Percentiles rank a stretch among this genome's conserved stretches.
These are phyloP conservation scores for Polychaeton citri DNA, from an alignment of 2,329 filamentous ascomycete genomes.

Conservation along the genomic window DNA sequence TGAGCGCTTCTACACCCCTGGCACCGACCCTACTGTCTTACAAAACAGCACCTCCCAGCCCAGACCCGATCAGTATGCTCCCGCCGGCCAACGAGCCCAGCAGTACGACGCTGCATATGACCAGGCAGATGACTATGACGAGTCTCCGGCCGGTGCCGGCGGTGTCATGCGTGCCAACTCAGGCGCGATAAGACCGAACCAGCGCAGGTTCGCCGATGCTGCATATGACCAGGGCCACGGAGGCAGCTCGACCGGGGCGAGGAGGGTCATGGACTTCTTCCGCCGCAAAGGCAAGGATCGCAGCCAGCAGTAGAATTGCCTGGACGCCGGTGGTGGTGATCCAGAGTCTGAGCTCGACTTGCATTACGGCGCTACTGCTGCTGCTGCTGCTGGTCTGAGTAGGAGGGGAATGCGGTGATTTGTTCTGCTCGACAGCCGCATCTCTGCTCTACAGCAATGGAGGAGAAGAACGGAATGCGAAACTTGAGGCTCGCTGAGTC, in stretches of 20 bases:
- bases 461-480: too few species aligned
- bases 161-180: too few species aligned
- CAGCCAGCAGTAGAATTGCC: slow-evolving; percentile 2
- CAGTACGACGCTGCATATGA: not conserved
- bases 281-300: slow-evolving; percentile 62
- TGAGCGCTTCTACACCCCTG: slow-evolving; percentile 20
- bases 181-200: slow-evolving; percentile 50
- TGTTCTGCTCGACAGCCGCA: not conserved
- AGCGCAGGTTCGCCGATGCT: slow-evolving; percentile 73
- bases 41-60: not conserved
- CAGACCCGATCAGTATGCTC: not conserved
- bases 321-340: not conserved
- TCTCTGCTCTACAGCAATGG: too few species aligned
- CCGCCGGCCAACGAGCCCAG: not conserved
- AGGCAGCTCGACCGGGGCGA: slow-evolving; percentile 74
- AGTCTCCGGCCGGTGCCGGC: not conserved
- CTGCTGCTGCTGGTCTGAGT: too few species aligned
- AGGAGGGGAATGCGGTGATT: not conserved
- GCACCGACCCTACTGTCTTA: slow-evolving; percentile 6
- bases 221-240: slow-evolving; percentile 62
- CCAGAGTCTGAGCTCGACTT: not conserved
- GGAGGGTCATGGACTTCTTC: slow-evolving; percentile 98
- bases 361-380: not conserved
- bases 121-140: not conserved
- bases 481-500: too few species aligned